Evolutionary conservation across 2,329 filamentous ascomycete genomes (phyloP).

Genomic region (Scopulariopsis brevicaulis): DNA sequence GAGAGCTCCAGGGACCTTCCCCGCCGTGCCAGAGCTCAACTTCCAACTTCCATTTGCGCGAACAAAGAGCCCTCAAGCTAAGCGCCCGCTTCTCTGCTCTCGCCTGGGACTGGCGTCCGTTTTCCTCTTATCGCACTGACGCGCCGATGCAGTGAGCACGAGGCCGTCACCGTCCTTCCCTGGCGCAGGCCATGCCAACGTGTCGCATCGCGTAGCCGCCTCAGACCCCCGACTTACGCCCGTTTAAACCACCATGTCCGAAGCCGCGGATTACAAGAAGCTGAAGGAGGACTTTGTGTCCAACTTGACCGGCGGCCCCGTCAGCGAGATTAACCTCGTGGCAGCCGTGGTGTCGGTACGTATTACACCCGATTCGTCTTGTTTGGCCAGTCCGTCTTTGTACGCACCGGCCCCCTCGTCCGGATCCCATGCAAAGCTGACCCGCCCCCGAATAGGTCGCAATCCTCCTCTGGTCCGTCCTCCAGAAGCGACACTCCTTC

Average conservation of each 20-base stretch:
- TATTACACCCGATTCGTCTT: conserved; percentile 1
- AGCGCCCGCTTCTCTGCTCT: neutral
- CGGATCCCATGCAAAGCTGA: conserved; percentile 9
- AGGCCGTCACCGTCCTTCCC: neutral
- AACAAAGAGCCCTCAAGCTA: neutral
- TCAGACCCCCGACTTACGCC: neutral
- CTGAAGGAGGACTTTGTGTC: conserved; percentile 95
- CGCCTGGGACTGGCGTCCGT: neutral
- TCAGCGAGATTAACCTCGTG: conserved; percentile 79
- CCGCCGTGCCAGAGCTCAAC: neutral
- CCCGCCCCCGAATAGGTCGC: conserved; percentile 46
- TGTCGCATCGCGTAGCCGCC: neutral
- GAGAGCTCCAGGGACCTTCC: neutral
- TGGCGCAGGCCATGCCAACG: neutral
- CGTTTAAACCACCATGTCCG: conserved; percentile 20
- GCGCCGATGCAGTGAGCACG: neutral
- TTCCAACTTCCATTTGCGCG: neutral
- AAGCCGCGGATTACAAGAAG: conserved; percentile 58
- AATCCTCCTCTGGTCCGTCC: conserved; percentile 74
- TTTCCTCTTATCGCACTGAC: neutral
- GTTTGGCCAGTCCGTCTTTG: neutral
- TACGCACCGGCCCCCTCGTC: neutral
- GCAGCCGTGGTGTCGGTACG: conserved; percentile 73
- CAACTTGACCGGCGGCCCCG: conserved; percentile 70
- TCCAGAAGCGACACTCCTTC: conserved; percentile 75